Base-by-base conservation (phyloP, 1,139 yeast genomes). In the Suhomyces wounanorum region DNA sequence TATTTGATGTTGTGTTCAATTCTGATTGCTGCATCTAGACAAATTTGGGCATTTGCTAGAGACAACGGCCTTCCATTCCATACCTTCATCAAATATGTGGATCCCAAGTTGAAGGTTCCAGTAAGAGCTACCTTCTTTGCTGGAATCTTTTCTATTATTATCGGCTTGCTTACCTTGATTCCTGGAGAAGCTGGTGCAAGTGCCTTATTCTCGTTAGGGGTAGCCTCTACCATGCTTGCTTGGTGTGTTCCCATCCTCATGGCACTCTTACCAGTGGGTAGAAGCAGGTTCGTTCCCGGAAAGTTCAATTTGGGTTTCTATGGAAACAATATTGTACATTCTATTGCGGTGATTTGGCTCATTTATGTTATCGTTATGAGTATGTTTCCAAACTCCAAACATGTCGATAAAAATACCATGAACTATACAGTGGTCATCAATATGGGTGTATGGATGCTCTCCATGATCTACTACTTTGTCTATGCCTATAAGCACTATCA, bases 1-100 rank as follows among this genome's bases (percentile, higher is more conserved):
- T 84, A 78, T 67, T 64, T 83, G 48, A 86, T 85, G 89, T 89
- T 89, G 13, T 72, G 81, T 25, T 78, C 85, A 1, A 73, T 80
- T 33, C 63, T 77, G 40, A 74, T 77, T 35, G 83, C 83, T 8
- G 73, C 78, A 43, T 79, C 81, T 10, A 70, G 83, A 62, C 82
- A 77, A 60, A 66, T 77, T 40, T 79, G 80, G 79, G 82, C 83
- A 1, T 76, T 78, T 55, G 76, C 83, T 8, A 69, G 77, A 61
- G 77, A 72, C 53, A 72, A 71, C 52, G 75, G 73, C 23, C 66
- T 79, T 48, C 83, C 83, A 43, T 59, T 75, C 52, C 65, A 70
- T 57, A 58, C 69, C 55, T 55, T 66, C 33, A 64, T 67, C 52
- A 55, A 67, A 49, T 63, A 61, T 44, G 67, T 73, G 9, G 63